Evolutionary conservation across 192 early-diverging fungal genomes (phyloP).

Genomic region (Backusella sp.): DNA sequence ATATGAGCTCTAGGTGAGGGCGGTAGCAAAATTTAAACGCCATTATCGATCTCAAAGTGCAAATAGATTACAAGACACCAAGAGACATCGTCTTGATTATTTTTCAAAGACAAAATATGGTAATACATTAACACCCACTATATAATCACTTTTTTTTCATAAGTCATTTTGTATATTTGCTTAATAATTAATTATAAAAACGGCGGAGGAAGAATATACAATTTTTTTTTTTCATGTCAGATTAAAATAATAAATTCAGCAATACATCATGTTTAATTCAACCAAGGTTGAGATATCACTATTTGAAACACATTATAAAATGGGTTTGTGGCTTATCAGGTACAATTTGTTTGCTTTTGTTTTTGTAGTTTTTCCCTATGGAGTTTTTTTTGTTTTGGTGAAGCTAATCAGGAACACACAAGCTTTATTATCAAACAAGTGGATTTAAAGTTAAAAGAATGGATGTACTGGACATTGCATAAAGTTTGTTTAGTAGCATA

Average conservation of each 20-base stretch:
- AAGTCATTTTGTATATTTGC: neutral
- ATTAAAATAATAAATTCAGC: neutral
- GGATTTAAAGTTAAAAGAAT: too few relatives aligned
- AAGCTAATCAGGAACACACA: too few relatives aligned
- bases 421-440: too few relatives aligned
- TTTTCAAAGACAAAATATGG: neutral
- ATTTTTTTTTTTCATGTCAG: neutral
- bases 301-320: neutral
- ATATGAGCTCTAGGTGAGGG: neutral
- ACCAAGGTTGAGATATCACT: neutral
- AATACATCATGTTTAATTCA: neutral
- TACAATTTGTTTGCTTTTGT: too few relatives aligned
- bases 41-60: neutral
- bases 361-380: too few relatives aligned
- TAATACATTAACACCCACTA: neutral
- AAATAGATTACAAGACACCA: neutral
- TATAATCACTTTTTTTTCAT: neutral
- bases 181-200: neutral
- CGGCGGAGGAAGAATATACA: neutral
- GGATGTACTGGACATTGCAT: neutral
- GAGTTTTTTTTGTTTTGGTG: too few relatives aligned
- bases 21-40: neutral
- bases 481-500: neutral
- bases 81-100: neutral
- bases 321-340: neutral